Conservation (phyloP, 2,329 filamentous ascomycete species). For the Madurella mycetomatis region DNA sequence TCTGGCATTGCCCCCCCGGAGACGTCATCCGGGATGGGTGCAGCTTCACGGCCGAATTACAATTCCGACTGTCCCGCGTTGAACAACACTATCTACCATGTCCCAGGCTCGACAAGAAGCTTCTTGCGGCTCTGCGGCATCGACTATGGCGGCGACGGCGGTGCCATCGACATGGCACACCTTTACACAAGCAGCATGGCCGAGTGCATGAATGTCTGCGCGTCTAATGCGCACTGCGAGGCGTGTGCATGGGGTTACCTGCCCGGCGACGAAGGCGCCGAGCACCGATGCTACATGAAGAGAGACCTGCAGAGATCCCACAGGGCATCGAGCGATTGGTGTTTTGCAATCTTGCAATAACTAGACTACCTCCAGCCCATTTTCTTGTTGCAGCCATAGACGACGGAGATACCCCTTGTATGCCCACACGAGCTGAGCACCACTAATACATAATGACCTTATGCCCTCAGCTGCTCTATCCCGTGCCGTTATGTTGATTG, state of each 20-base stretch:
- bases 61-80: conserved; percentile 38
- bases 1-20: conserved; percentile 18
- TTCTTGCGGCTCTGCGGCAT: conserved; percentile 45
- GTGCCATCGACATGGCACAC: conserved; percentile 29
- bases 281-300: conserved; percentile 38
- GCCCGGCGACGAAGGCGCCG: conserved; percentile 29
- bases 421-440: background rate
- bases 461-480: background rate
- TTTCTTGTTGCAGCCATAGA: background rate
- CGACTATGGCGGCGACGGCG: conserved; percentile 39
- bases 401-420: conserved; percentile 12
- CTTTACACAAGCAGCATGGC: conserved; percentile 33
- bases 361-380: too few species aligned
- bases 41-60: conserved; percentile 26
- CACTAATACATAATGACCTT: background rate
- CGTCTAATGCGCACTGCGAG: conserved; percentile 33
- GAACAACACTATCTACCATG: conserved; percentile 42
- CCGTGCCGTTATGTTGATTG: background rate
- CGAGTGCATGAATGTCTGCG: conserved; percentile 39
- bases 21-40: conserved; percentile 16
- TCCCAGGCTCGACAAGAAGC: conserved; percentile 36
- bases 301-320: conserved; percentile 30
- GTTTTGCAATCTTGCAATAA: conserved; percentile 34
- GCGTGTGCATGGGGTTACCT: conserved; percentile 37
- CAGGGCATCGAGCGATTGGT: conserved; percentile 31